These are phyloP conservation scores for Metschnikowia cubensis DNA, from an alignment of 805 yeast species.

Conservation along the genomic window DNA sequence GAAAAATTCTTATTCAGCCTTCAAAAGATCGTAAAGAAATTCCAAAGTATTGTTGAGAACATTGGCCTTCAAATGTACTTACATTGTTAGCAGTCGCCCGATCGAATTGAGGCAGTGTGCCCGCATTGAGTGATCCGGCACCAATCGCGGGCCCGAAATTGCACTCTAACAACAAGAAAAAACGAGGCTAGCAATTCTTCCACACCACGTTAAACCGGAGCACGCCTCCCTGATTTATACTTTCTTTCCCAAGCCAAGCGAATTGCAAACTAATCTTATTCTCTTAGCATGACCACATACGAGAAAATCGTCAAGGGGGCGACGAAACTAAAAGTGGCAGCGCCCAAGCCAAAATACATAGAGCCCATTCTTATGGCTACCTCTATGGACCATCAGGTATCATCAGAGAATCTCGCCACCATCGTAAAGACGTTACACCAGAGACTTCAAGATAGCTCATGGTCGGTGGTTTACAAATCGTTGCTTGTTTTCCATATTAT, in stretches of 20 bases:
- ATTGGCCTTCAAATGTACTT: neutral
- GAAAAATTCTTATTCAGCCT: neutral
- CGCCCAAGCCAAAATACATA: conserved; percentile 95
- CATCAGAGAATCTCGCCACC: conserved; percentile 53
- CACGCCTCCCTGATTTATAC: neutral
- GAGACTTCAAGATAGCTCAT: conserved; percentile 73
- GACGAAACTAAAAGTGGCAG: conserved; percentile 66
- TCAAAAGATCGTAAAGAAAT: neutral
- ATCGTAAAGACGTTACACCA: conserved; percentile 61
- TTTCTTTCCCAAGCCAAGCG: neutral
- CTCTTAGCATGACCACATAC: conserved; percentile 29
- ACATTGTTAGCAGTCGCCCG: neutral
- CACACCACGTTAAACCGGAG: neutral
- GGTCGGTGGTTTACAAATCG: conserved; percentile 89
- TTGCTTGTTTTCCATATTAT: conserved; percentile 81
- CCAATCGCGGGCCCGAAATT: conserved; percentile 4
- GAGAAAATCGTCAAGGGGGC: conserved; percentile 69
- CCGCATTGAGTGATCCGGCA: conserved; percentile 1
- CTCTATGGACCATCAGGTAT: conserved; percentile 40
- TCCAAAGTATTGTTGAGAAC: too few species aligned
- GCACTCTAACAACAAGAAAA: conserved; percentile 4
- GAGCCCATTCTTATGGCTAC: conserved; percentile 86
- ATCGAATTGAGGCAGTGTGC: conserved; percentile 1
- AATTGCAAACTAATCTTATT: neutral
- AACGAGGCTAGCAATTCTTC: conserved; percentile 1